Percentiles rank a stretch among this genome's conserved stretches.
phyloP scores from a whole-genome alignment of 1,284 basidiomycete genomes.

The Jaminaea rosea region DNA sequence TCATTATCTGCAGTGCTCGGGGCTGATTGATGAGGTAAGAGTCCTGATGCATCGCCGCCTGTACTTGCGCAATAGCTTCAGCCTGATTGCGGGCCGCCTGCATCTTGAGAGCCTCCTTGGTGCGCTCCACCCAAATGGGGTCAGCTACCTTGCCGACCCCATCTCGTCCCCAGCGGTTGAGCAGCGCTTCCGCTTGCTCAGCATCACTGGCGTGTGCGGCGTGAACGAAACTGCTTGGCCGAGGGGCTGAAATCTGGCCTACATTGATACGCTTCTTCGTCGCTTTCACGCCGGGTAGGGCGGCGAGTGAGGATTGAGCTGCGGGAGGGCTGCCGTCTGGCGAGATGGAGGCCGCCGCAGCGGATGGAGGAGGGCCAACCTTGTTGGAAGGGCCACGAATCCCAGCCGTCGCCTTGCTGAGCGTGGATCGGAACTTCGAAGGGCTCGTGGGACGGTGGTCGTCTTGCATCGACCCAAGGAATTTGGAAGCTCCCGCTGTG shows the following conservation, averaged over 20 bases:
- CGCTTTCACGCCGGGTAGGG: conserved; percentile 17
- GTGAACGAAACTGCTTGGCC: conserved; percentile 52
- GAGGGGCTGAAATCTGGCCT: conserved; percentile 35
- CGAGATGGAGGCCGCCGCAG: conserved; percentile 8
- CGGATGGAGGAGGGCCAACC: not conserved
- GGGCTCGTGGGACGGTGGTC: not conserved
- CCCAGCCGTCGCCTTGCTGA: conserved; percentile 27
- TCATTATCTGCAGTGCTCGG: conserved; percentile 33
- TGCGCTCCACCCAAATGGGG: conserved; percentile 67
- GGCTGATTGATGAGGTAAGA: conserved; percentile 50
- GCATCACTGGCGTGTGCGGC: conserved; percentile 86
- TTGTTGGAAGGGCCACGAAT: conserved; percentile 10
- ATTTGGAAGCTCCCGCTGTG: not conserved
- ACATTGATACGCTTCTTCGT: conserved; percentile 41
- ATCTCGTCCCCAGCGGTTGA: conserved; percentile 81
- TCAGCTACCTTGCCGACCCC: conserved; percentile 65
- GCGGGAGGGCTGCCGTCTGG: conserved; percentile 11
- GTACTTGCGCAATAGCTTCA: conserved; percentile 69
- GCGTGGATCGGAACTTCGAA: conserved; percentile 18
- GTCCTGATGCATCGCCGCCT: conserved; percentile 46
- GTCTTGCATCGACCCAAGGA: not conserved
- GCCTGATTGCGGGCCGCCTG: conserved; percentile 60
- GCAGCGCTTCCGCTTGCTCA: conserved; percentile 78
- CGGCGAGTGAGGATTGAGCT: too few species aligned
- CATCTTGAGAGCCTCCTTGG: conserved; percentile 68